Conservation (phyloP, 1,284 basidiomycete species). For the Erythrobasidium hasegawianum region DNA sequence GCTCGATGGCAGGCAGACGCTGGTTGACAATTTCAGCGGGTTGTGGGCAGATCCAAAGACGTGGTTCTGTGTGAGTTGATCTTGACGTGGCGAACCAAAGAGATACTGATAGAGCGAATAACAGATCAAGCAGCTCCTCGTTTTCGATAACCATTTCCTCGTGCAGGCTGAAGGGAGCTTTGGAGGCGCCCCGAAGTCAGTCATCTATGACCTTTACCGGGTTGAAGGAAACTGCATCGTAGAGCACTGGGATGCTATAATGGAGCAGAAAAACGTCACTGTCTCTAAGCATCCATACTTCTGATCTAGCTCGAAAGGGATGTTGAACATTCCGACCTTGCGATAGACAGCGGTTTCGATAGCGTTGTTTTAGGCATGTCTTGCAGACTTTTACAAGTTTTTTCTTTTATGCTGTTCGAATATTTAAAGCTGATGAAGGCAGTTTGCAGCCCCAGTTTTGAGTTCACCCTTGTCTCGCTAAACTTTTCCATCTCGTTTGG, state of each 20-base stretch:
- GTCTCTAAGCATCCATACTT: not conserved
- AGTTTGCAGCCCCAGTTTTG: too few species aligned
- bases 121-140: not conserved
- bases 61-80: too few species aligned
- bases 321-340: too few species aligned
- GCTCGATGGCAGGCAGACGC: not conserved
- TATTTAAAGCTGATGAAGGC: too few species aligned
- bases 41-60: too few species aligned
- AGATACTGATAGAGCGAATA: too few species aligned
- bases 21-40: not conserved
- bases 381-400: too few species aligned
- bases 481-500: not conserved
- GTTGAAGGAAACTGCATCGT: not conserved
- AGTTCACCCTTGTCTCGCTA: too few species aligned
- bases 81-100: too few species aligned
- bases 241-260: not conserved
- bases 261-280: not conserved
- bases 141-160: not conserved
- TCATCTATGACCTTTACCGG: not conserved
- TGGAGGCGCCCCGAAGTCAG: not conserved
- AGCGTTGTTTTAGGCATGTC: too few species aligned
- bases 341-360: too few species aligned
- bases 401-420: too few species aligned
- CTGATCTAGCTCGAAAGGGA: not conserved
- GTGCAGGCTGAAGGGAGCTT: not conserved